These are phyloP conservation scores for Lagerstroemia speciosa DNA, from an alignment of 345 rosid species.

Conservation along the genomic window DNA sequence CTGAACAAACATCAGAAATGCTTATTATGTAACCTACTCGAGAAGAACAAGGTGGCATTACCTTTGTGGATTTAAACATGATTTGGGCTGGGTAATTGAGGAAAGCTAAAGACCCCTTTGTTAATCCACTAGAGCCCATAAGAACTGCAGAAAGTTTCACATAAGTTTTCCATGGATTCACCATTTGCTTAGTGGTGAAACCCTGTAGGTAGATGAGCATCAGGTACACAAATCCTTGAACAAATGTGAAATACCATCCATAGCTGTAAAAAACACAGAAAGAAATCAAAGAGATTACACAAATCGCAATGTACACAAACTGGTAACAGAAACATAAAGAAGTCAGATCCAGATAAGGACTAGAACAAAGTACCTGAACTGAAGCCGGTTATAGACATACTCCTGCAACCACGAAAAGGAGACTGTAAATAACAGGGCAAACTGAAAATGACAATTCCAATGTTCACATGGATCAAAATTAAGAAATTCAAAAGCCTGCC, in stretches of 20 bases:
- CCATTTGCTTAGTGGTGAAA: constrained; percentile 78
- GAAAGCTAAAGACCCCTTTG: constrained; percentile 92
- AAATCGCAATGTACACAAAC: not conserved
- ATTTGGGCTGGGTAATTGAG: constrained; percentile 93
- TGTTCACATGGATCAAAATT: too few relatives aligned
- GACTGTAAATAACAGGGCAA: not conserved
- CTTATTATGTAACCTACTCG: not conserved
- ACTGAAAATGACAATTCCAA: too few relatives aligned
- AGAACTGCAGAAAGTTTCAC: constrained; percentile 94
- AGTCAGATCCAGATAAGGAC: not conserved
- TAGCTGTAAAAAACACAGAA: constrained; percentile 53
- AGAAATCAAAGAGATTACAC: not conserved
- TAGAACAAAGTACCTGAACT: constrained; percentile 50
- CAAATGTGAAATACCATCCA: constrained; percentile 97
- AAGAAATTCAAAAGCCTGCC: too few relatives aligned
- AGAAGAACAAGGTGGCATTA: constrained; percentile 4
- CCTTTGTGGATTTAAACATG: constrained; percentile 99
- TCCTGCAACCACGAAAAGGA: constrained; percentile 37
- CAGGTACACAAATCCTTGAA: constrained; percentile 95
- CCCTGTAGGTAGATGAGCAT: constrained; percentile 83
- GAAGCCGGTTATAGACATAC: constrained; percentile 85
- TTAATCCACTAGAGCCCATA: constrained; percentile 94
- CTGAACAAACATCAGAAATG: not conserved
- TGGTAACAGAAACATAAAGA: not conserved
- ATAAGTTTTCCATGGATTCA: constrained; percentile 93